These are phyloP conservation scores for Cicer arietinum DNA, from an alignment of 306 rosid species.

Conservation along the genomic window DNA sequence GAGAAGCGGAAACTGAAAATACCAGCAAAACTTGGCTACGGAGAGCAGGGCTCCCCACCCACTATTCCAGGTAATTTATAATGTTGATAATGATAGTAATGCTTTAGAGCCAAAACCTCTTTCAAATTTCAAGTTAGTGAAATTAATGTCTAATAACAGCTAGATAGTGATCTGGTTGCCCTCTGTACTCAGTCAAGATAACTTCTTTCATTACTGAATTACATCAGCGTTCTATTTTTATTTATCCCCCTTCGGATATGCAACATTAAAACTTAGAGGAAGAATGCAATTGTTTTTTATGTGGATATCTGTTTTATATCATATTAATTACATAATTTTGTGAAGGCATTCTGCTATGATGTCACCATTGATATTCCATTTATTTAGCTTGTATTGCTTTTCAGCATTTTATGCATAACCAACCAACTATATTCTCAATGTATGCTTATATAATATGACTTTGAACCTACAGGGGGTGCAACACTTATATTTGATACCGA, in stretches of 20 bases:
- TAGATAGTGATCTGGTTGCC: constrained; percentile 15
- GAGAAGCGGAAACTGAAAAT: constrained; percentile 97
- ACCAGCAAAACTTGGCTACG: constrained; percentile 94
- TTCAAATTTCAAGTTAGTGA: not conserved
- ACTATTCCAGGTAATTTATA: constrained; percentile 77
- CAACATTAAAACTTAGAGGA: not conserved
- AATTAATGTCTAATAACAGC: constrained; percentile 23
- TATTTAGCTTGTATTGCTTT: not conserved
- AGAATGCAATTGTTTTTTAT: not conserved
- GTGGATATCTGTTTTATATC: constrained; percentile 4
- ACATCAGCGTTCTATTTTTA: not conserved
- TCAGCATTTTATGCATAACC: not conserved
- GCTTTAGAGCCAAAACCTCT: constrained; percentile 1
- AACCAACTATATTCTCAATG: constrained; percentile 5
- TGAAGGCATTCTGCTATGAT: not conserved
- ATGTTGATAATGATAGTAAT: constrained; percentile 21
- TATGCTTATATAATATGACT: constrained; percentile 12
- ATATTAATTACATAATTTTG: not conserved
- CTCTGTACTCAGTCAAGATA: not conserved
- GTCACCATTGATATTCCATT: not conserved
- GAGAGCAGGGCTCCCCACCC: constrained; percentile 91
- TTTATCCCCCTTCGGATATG: not conserved
- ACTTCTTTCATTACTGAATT: constrained; percentile 1
- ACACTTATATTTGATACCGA: constrained; percentile 92
- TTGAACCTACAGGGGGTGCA: constrained; percentile 78